Percentiles rank a stretch among this genome's conserved stretches.
These are phyloP conservation scores for Amanita pallidorosea DNA, from an alignment of 768 basidiomycete genomes.

Conservation along the genomic window DNA sequence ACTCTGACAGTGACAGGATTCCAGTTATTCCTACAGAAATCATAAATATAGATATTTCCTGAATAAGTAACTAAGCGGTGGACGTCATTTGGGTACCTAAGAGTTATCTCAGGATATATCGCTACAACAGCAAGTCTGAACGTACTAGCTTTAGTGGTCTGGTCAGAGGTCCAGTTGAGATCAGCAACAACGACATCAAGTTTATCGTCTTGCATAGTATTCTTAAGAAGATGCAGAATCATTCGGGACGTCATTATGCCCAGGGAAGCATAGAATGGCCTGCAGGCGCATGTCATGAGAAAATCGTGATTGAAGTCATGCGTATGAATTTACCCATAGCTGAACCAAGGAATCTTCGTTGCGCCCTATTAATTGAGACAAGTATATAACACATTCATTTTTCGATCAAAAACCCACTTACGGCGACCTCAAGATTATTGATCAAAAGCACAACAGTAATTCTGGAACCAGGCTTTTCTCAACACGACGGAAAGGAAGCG, in stretches of 20 bases:
- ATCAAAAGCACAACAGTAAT: slow-evolving; percentile 28
- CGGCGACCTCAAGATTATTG: slow-evolving; percentile 37
- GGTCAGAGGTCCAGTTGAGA: not conserved
- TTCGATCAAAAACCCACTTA: slow-evolving; percentile 7
- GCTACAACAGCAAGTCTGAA: not conserved
- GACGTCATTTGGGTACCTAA: not conserved
- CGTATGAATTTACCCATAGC: slow-evolving; percentile 22
- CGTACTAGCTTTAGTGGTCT: not conserved
- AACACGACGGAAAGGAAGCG: not conserved
- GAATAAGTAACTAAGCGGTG: not conserved
- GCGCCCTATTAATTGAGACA: slow-evolving; percentile 17
- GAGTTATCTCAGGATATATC: not conserved
- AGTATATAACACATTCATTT: not conserved
- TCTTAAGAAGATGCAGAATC: slow-evolving; percentile 33
- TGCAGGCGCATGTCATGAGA: slow-evolving; percentile 5
- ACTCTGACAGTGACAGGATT: too few species aligned
- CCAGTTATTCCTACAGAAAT: too few species aligned
- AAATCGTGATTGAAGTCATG: not conserved
- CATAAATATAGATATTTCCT: too few species aligned
- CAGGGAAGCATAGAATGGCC: slow-evolving; percentile 36
- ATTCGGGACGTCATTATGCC: slow-evolving; percentile 36
- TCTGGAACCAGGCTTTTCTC: slow-evolving; percentile 12
- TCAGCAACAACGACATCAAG: not conserved
- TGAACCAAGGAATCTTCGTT: slow-evolving; percentile 39
- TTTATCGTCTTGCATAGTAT: slow-evolving; percentile 7